Evolutionary conservation across 225 moss, liverwort and hornwort species (phyloP), one percentile per base, ranked within the genome.

Genomic region (Antitrichia curtipendula): DNA sequence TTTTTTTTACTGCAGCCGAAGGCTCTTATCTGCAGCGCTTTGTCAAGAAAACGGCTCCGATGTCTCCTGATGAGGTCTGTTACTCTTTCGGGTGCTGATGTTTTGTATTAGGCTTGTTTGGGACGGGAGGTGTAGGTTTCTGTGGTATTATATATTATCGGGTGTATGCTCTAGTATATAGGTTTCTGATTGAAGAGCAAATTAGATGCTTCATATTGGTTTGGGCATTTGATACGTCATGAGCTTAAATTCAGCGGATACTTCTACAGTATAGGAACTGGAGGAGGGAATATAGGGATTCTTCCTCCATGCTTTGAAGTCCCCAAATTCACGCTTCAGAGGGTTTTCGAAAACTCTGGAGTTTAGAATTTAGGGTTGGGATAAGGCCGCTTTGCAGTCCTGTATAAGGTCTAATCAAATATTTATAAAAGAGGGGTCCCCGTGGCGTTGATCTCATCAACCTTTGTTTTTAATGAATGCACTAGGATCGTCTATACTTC

Each of bases 61-160:
- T 97, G 96, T 86, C 92, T 87, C 95, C 97, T 83, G 94, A 95
- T 82, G 95, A 95, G 90, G 97, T 97, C 50, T 89, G 92, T 61
- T 68, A 32, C 78, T 82, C 21, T 56, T 57, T 75, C 47, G 52
- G 73, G 15, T 87, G 75, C 65, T 57, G 77, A 38, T 27, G 34
- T 54, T 83, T 86, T 78, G 17, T 76, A 41, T 3, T 47, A 75
- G 38, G 56, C 47, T 85, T 75, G 74, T 32, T 58, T 45, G 73
- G 45, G 80, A 45, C 23, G 45, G 71, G 41, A 71, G 40, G 59
- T 49, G 47, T 57, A 74, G 52, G 29, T 81, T 53, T 89, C 25
- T 72, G 7, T 74, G 49, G 32, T 24, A 21, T 57, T 21, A 15
- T 49, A 27, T 43, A 65, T 64, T 82, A 45, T 75, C 41, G 63